Evolutionary conservation across 106 monocot species (phyloP).

Genomic region (Triglochin maritima): DNA sequence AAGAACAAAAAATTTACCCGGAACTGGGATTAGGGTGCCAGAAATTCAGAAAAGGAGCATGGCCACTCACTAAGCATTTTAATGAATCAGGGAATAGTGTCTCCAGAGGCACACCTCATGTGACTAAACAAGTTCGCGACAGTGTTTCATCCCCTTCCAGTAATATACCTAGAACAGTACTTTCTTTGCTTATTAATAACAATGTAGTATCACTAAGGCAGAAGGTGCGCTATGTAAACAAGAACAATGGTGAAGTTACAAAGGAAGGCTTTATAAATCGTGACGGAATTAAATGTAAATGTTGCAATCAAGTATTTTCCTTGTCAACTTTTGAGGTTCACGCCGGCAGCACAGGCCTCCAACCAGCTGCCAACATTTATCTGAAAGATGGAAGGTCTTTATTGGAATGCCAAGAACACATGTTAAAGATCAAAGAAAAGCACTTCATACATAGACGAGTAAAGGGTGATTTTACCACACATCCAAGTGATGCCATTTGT

Average conservation of each 20-base stretch:
- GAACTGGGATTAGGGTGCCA: not conserved
- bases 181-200: slow-evolving; percentile 55
- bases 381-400: slow-evolving; percentile 59
- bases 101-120: not conserved
- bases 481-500: slow-evolving; percentile 41
- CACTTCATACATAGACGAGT: slow-evolving; percentile 16
- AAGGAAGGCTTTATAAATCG: slow-evolving; percentile 43
- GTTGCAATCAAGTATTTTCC: slow-evolving; percentile 37
- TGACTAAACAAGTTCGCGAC: slow-evolving; percentile 12
- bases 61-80: not conserved
- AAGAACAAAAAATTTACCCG: not conserved
- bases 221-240: slow-evolving; percentile 37
- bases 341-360: slow-evolving; percentile 31
- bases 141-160: slow-evolving; percentile 1
- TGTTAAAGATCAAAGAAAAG: slow-evolving; percentile 18
- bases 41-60: not conserved
- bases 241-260: slow-evolving; percentile 19
- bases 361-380: slow-evolving; percentile 39
- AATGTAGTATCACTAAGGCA: slow-evolving; percentile 40
- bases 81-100: not conserved
- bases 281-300: slow-evolving; percentile 57
- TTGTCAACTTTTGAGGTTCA: slow-evolving; percentile 45
- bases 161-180: slow-evolving; percentile 25
- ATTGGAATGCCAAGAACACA: slow-evolving; percentile 36
- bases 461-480: slow-evolving; percentile 25